Conservation (phyloP, 2,329 filamentous ascomycete genomes). For the Neodidymelliopsis sp. region DNA sequence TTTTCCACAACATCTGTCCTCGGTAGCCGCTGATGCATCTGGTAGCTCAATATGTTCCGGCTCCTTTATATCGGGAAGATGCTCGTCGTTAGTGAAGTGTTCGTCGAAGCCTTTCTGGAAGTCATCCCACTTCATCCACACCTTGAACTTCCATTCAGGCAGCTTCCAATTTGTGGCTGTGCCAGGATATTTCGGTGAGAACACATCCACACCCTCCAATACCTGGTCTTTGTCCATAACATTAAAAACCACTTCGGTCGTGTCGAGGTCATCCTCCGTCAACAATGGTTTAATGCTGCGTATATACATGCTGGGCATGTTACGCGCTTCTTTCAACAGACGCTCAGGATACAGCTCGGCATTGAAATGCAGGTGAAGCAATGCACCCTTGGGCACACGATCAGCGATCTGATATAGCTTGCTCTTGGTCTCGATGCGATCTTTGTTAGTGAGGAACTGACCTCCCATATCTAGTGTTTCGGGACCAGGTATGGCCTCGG, state of each 20-base stretch:
- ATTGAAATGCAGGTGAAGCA: conserved; percentile 81
- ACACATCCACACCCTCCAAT: conserved; percentile 52
- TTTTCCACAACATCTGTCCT: conserved; percentile 1
- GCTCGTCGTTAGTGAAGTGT: conserved; percentile 16
- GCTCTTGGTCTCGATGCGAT: conserved; percentile 59
- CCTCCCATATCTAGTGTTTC: conserved; percentile 57
- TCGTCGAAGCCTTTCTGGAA: conserved; percentile 52
- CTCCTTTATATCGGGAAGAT: conserved; percentile 4
- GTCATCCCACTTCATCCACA: conserved; percentile 56
- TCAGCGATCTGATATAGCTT: conserved; percentile 64
- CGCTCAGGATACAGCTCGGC: conserved; percentile 70
- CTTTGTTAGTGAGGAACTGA: conserved; percentile 55
- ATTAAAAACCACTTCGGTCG: conserved; percentile 69
- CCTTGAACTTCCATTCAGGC: conserved; percentile 13
- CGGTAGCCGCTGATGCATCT: neutral
- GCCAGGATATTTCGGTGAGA: conserved; percentile 57
- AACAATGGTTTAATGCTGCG: conserved; percentile 65
- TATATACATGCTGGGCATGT: conserved; percentile 70
- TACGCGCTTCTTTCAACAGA: conserved; percentile 63
- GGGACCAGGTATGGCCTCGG: conserved; percentile 51
- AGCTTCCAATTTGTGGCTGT: conserved; percentile 33
- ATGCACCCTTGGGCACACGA: conserved; percentile 73
- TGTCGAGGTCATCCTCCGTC: conserved; percentile 52
- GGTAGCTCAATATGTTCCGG: conserved; percentile 5
- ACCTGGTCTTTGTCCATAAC: conserved; percentile 51